Evolutionary conservation across 2,329 filamentous ascomycete species (phyloP), one percentile per base, ranked within the genome.

Genomic region (Cordyceps cateniannulata): DNA sequence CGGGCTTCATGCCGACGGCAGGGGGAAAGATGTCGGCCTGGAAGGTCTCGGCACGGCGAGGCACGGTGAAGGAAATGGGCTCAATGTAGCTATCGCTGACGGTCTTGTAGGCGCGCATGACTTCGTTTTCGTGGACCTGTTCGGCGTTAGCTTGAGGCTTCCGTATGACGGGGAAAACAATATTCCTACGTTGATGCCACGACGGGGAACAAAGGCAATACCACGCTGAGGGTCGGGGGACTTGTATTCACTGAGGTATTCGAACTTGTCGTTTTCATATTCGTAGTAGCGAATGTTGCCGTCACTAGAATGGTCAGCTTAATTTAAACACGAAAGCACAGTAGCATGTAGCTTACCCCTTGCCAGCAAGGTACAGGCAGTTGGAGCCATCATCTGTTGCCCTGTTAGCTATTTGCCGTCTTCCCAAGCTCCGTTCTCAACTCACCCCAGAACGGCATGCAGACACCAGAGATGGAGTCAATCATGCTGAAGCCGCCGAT

Each of bases 211-310:
- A 75, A 99, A 98, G 38, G 91, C 95, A 68, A 99, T 83, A 68
- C 95, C 95, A 72, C 95, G 86, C 78, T 99, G 95, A 35, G 95
- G 93, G 66, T 99, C 95, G 44, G 82, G 80, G n/a, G 95, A 98
- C 77, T 97, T 96, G 83, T 98, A 95, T 74, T 98, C 93, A 65
- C 92, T 96, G 59, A 99, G 80, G 76, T 90, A 96, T 76, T 99
- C 93, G 72, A 99, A 97, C 76, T 97, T 97, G 81, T 98, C 93
- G 77, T 98, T 96, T 72, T 96, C 90, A 71, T 96, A 96, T 77
- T 99, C 95, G 74, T 90, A 99, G 82, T 99, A 99, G 65, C 95
- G 93, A 71, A 99, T 99, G 77, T 99, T 99, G 70, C 95, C 95
- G 72, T 99, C 95, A 75, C 58, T 60, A 18, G 16, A 18, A 48